Base-by-base conservation (phyloP, 495 filamentous ascomycete genomes). In the Neurospora sublineolata region DNA sequence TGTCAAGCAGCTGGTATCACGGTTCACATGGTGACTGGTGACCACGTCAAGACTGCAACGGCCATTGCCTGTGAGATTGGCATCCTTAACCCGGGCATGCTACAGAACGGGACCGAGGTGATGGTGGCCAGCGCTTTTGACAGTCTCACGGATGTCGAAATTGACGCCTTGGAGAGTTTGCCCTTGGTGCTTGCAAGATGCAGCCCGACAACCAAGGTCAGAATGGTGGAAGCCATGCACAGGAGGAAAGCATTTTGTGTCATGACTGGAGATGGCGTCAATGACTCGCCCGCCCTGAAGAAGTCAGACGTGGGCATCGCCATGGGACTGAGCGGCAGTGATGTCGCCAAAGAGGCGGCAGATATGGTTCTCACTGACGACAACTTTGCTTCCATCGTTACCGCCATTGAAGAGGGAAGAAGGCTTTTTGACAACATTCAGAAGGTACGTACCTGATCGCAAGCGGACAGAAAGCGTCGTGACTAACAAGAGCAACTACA, bases 291-390 rank as follows among this genome's bases (percentile, higher is more conserved):
- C 0, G 90, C 90, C 3, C 82, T 95, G n/a, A 90, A 90, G 70
- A 86, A 87, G 58, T 90, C 91, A 1, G 92, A 94, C 75, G 91
- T 94, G 9, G 92, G 92, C 40, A 95, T 95, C 70, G 92, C 92
- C 36, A 94, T 94, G 91, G 92, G 92, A 12, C 85, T 91, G 70
- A 88, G 90, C 72, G 93, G 93, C 6, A 94, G 91, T 36, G 93
- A 96, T 73, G 93, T 96, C 5, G 93, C 93, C 20, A 95, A 94
- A 77, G 91, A 91, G 64, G 93, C 93, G 4, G 90, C 93, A 0
- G 93, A 94, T 76, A 93, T 96, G 81, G 92, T 96, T 14, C 81
- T 96, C 23, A 94, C 93, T 1, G 92, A 95, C 77, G 93, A 95
- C 77, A 94, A 96, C 77, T 94, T 94, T 76, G 89, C 91, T 5